Conservation (phyloP, 2,329 filamentous ascomycete species). For the Ophiostoma himal-ulmi region DNA sequence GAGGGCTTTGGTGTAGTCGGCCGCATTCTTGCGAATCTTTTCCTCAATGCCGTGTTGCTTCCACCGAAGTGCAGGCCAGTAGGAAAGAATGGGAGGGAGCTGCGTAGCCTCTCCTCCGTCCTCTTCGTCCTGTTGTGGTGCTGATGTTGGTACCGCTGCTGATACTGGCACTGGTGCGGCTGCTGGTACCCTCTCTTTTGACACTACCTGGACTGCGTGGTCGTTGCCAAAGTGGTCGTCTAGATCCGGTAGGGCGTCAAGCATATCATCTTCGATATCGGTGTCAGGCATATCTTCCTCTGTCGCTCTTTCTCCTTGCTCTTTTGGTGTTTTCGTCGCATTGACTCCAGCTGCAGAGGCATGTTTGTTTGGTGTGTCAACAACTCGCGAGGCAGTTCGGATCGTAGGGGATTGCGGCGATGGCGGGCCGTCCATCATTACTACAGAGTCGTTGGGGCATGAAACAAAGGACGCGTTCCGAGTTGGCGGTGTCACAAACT, state of each 20-base stretch:
- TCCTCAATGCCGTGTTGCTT: conserved; percentile 38
- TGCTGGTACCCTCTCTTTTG: neutral
- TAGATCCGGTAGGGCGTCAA: neutral
- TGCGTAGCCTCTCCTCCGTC: conserved; percentile 20
- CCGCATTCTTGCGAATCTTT: conserved; percentile 43
- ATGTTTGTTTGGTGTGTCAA: conserved; percentile 19
- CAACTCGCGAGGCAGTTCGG: conserved; percentile 15
- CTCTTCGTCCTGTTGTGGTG: conserved; percentile 6
- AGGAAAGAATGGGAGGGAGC: conserved; percentile 20
- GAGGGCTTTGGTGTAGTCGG: conserved; percentile 44
- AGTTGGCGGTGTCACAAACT: conserved; percentile 42
- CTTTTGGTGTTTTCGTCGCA: neutral
- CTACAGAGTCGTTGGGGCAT: conserved; percentile 19
- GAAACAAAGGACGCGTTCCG: conserved; percentile 34
- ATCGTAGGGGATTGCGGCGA: conserved; percentile 15
- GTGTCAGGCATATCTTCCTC: conserved; percentile 10
- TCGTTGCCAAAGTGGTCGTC: neutral
- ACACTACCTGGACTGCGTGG: neutral
- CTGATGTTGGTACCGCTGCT: neutral
- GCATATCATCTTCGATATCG: conserved; percentile 14
- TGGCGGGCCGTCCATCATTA: conserved; percentile 7
- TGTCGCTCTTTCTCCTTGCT: neutral
- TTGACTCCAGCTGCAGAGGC: neutral
- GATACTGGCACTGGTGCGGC: neutral
- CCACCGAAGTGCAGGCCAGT: conserved; percentile 25